A percentile compares a stretch with the other conserved stretches of the same genome.
These are phyloP conservation scores for Fusarium protoensiforme DNA, from an alignment of 2,329 filamentous ascomycete species.

Conservation along the genomic window DNA sequence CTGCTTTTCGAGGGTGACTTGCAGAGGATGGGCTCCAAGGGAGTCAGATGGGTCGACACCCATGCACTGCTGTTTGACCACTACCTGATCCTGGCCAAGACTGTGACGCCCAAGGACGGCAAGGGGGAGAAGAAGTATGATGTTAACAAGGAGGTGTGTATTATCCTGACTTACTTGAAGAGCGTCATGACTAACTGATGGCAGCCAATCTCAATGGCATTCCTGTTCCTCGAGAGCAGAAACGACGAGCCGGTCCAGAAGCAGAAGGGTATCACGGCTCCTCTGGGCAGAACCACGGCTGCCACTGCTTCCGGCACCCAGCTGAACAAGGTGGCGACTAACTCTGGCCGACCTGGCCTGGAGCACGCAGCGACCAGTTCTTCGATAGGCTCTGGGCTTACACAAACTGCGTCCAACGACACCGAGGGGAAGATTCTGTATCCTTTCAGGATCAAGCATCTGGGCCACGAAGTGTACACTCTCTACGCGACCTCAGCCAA, in stretches of 20 bases:
- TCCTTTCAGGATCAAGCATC: slow-evolving; percentile 94
- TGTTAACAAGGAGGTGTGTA: slow-evolving; percentile 84
- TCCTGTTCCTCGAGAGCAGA: slow-evolving; percentile 90
- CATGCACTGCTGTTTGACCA: slow-evolving; percentile 96
- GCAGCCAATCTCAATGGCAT: slow-evolving; percentile 92
- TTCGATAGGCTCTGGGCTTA: slow-evolving; percentile 67
- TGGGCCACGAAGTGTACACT: slow-evolving; percentile 93
- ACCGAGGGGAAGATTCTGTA: slow-evolving; percentile 87
- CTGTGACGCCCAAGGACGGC: slow-evolving; percentile 74
- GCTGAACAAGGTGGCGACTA: slow-evolving; percentile 65
- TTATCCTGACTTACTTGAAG: neutral
- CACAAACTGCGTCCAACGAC: slow-evolving; percentile 66
- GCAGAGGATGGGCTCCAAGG: slow-evolving; percentile 86
- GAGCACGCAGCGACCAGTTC: slow-evolving; percentile 75
- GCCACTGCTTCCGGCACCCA: slow-evolving; percentile 69
- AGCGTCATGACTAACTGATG: slow-evolving; percentile 38
- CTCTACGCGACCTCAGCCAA: slow-evolving; percentile 83
- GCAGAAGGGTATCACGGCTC: slow-evolving; percentile 77
- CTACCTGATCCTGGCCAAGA: slow-evolving; percentile 93
- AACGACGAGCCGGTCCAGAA: slow-evolving; percentile 93
- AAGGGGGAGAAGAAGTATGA: slow-evolving; percentile 88
- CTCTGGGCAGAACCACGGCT: slow-evolving; percentile 68
- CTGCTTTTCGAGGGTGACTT: slow-evolving; percentile 90
- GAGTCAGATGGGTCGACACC: slow-evolving; percentile 93
- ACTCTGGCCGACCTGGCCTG: slow-evolving; percentile 67